These are phyloP conservation scores for Verticillium dahliae DNA, from an alignment of 2,329 filamentous ascomycete species.

Conservation along the genomic window DNA sequence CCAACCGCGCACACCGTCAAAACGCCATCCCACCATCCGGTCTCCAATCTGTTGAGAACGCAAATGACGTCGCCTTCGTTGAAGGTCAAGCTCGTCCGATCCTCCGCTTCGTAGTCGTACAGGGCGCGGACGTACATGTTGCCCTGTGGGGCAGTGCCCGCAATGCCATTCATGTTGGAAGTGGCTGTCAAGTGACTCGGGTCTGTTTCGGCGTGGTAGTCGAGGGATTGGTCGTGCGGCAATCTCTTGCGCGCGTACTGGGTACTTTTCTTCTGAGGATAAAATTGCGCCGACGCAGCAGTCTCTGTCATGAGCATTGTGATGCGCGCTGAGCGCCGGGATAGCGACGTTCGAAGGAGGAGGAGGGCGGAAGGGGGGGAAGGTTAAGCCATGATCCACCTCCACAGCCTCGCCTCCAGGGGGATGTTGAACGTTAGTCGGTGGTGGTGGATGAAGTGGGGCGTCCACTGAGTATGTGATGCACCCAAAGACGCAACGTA, in stretches of 20 bases:
- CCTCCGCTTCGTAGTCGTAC: constrained; percentile 97
- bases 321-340: constrained; percentile 16
- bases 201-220: constrained; percentile 15
- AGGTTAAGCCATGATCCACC: constrained; percentile 12
- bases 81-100: constrained; percentile 94
- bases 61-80: constrained; percentile 96
- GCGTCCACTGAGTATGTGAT: neutral
- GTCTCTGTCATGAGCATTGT: constrained; percentile 50
- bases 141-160: constrained; percentile 52
- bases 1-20: constrained; percentile 95
- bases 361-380: constrained; percentile 6
- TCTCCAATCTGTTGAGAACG: constrained; percentile 90
- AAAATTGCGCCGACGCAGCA: constrained; percentile 36
- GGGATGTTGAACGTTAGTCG: neutral
- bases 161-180: constrained; percentile 52
- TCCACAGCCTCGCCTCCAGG: neutral
- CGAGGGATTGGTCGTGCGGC: constrained; percentile 8
- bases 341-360: neutral
- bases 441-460: neutral
- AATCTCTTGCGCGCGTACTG: constrained; percentile 22
- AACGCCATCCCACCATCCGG: constrained; percentile 98
- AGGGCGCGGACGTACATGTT: constrained; percentile 90
- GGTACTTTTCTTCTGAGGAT: constrained; percentile 31
- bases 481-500: neutral
- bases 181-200: constrained; percentile 7